Evolutionary conservation across 805 yeast genomes (phyloP).

Genomic region (Isabelozyma rhagii): DNA sequence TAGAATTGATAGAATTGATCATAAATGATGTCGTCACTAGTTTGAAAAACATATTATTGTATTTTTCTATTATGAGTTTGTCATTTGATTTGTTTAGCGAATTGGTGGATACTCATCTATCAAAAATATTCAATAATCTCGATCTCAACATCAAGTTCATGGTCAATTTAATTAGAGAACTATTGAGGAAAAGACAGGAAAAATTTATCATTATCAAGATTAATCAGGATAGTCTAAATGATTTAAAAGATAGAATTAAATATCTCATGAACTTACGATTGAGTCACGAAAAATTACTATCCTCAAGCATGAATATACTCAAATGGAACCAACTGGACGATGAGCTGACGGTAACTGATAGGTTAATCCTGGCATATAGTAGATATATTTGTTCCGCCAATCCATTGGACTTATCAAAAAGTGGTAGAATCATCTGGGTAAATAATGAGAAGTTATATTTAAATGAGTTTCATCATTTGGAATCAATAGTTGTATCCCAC

Average conservation of each 20-base stretch:
- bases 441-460: slow-evolving; percentile 25
- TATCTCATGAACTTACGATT: slow-evolving; percentile 45
- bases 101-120: slow-evolving; percentile 15
- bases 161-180: slow-evolving; percentile 66
- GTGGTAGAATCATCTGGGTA: slow-evolving; percentile 26
- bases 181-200: slow-evolving; percentile 69
- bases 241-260: slow-evolving; percentile 41
- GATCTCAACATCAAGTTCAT: slow-evolving; percentile 64
- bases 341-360: slow-evolving; percentile 10
- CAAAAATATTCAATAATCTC: slow-evolving; percentile 44
- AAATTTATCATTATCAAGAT: slow-evolving; percentile 65
- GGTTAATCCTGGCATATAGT: slow-evolving; percentile 24
- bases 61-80: slow-evolving; percentile 42
- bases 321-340: slow-evolving; percentile 1
- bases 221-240: slow-evolving; percentile 33
- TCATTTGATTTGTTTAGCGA: slow-evolving; percentile 36
- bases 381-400: slow-evolving; percentile 23
- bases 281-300: slow-evolving; percentile 49
- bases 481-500: slow-evolving; percentile 15
- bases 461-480: slow-evolving; percentile 15
- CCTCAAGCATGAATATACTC: slow-evolving; percentile 23
- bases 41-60: slow-evolving; percentile 35
- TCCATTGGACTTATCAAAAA: slow-evolving; percentile 30
- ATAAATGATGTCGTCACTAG: slow-evolving; percentile 53
- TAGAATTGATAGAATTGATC: slow-evolving; percentile 63